Conservation (phyloP, 169 alveolate species). For the Ichthyophthirius multifiliis region DNA sequence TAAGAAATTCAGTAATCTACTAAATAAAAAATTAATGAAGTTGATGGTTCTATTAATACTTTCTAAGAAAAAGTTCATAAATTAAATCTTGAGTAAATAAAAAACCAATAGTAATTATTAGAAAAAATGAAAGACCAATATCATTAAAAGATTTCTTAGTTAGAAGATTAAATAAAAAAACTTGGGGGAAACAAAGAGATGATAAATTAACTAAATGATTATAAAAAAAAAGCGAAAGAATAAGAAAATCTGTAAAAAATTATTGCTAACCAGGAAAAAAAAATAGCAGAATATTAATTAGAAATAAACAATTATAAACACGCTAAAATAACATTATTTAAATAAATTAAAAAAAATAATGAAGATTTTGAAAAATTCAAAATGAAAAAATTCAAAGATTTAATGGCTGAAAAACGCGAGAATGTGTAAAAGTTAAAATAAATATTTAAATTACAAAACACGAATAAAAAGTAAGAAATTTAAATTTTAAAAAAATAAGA, state of each 20-base stretch:
- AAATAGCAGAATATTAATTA: neutral
- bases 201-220: neutral
- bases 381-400: neutral
- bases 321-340: neutral
- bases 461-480: conserved; percentile 14
- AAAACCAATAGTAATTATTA: neutral
- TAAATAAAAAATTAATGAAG: neutral
- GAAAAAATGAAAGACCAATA: conserved; percentile 18
- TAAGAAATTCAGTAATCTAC: no score
- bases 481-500: neutral
- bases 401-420: neutral
- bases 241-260: neutral
- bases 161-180: conserved; percentile 11
- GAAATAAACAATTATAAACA: conserved; percentile 16
- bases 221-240: conserved; percentile 19
- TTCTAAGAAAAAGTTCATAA: neutral
- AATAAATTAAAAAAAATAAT: conserved; percentile 9
- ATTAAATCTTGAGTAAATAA: neutral
- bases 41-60: neutral
- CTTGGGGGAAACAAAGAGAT: conserved; percentile 18
- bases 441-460: conserved; percentile 9
- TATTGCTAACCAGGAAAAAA: neutral
- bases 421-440: conserved; percentile 20
- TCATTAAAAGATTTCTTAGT: conserved; percentile 5
- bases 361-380: conserved; percentile 19